Evolutionary conservation across 1,284 basidiomycete genomes (phyloP).

Genomic region (Mycena sp.): DNA sequence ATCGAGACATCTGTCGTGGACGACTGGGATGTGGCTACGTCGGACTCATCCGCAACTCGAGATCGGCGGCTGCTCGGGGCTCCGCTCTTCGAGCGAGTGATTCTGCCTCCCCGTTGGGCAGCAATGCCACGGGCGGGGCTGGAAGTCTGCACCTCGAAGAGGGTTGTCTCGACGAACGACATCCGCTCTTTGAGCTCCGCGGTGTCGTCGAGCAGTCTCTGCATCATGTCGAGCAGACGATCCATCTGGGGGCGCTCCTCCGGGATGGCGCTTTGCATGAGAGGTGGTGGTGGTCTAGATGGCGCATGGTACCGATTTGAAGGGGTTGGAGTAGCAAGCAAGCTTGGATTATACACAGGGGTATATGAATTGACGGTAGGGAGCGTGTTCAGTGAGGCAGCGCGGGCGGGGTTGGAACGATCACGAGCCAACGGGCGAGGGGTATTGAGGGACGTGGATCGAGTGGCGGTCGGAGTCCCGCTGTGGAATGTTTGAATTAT

Average conservation of each 20-base stretch:
- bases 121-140: neutral
- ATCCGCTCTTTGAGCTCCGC: neutral
- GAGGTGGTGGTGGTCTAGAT: neutral
- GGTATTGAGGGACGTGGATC: neutral
- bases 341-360: neutral
- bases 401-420: neutral
- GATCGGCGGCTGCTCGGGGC: neutral
- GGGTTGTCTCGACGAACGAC: neutral
- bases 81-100: neutral
- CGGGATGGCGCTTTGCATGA: neutral
- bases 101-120: neutral
- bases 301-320: neutral
- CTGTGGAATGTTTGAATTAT: neutral
- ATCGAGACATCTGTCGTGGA: too few species aligned
- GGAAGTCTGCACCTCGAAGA: neutral
- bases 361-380: neutral
- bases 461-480: neutral
- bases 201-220: neutral
- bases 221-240: constrained; percentile 2
- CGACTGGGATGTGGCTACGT: too few species aligned
- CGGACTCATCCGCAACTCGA: too few species aligned
- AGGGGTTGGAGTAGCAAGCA: neutral
- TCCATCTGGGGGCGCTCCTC: constrained; percentile 3
- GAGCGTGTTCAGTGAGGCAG: neutral
- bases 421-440: neutral